Evolutionary conservation across 192 early-diverging fungal species (phyloP).

Genomic region (Coemansia sp.): DNA sequence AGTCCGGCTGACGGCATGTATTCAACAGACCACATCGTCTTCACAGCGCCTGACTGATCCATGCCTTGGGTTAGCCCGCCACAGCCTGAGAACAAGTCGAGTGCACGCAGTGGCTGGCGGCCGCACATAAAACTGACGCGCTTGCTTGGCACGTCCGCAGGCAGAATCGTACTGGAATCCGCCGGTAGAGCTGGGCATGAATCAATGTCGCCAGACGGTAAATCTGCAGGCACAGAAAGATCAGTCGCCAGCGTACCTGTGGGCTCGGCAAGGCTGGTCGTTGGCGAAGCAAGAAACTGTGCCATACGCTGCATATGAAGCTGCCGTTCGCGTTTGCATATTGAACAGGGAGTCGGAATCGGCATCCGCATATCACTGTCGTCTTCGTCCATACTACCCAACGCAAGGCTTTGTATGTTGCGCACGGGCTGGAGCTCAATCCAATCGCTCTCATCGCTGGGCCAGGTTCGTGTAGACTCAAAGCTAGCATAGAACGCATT

Average conservation of each 20-base stretch:
- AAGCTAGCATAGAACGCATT: constrained; percentile 55
- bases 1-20: constrained; percentile 59
- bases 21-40: constrained; percentile 67
- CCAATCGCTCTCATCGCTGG: constrained; percentile 22
- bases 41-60: constrained; percentile 58
- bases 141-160: background rate
- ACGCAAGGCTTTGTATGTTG: background rate
- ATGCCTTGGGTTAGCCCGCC: constrained; percentile 68
- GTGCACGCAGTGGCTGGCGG: constrained; percentile 47
- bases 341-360: constrained; percentile 20
- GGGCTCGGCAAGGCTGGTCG: background rate
- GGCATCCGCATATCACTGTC: constrained; percentile 23
- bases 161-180: background rate
- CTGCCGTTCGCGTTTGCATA: constrained; percentile 40
- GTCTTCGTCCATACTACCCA: background rate
- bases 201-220: background rate
- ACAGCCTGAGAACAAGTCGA: constrained; percentile 72
- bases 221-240: background rate
- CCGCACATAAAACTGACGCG: constrained; percentile 33
- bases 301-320: constrained; percentile 11
- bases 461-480: constrained; percentile 21
- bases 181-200: background rate
- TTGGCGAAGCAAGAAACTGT: constrained; percentile 20
- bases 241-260: background rate
- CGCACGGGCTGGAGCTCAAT: constrained; percentile 18